A percentile compares a stretch with the other conserved stretches of the same genome.
Evolutionary conservation across 2,329 filamentous ascomycete species (phyloP).

Genomic region (Chrysoporthe cubensis): DNA sequence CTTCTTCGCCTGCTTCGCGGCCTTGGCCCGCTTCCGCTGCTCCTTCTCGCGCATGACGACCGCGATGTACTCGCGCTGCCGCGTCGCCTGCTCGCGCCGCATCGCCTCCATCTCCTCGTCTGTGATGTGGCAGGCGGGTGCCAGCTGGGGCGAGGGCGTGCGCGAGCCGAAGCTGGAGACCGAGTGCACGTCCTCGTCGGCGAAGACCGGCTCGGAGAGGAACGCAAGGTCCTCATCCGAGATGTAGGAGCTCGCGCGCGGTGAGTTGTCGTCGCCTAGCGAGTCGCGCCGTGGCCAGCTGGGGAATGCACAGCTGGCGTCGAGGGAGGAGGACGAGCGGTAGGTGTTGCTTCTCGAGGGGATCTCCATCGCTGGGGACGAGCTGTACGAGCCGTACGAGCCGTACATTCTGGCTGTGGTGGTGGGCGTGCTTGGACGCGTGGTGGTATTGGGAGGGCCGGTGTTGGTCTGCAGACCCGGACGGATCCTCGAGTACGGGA

Average conservation of each 20-base stretch:
- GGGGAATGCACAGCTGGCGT: slow-evolving; percentile 58
- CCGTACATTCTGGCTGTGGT: slow-evolving; percentile 43
- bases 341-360: slow-evolving; percentile 37
- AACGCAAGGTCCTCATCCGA: slow-evolving; percentile 63
- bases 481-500: not conserved
- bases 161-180: slow-evolving; percentile 48
- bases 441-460: not conserved
- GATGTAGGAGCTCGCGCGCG: slow-evolving; percentile 58
- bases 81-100: slow-evolving; percentile 54
- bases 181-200: slow-evolving; percentile 56
- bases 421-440: slow-evolving; percentile 31
- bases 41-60: slow-evolving; percentile 60
- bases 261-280: slow-evolving; percentile 44
- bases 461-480: slow-evolving; percentile 17
- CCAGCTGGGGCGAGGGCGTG: slow-evolving; percentile 45
- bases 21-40: slow-evolving; percentile 46
- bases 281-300: slow-evolving; percentile 62
- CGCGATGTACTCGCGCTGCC: slow-evolving; percentile 57
- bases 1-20: slow-evolving; percentile 43
- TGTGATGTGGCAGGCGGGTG: slow-evolving; percentile 40
- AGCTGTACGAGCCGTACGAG: slow-evolving; percentile 53
- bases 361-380: slow-evolving; percentile 53
- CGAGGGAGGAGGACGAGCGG: slow-evolving; percentile 39
- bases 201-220: slow-evolving; percentile 55
- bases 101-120: slow-evolving; percentile 55